Base-by-base conservation (phyloP, 306 rosid genomes). In the Quercus aquifolioides region DNA sequence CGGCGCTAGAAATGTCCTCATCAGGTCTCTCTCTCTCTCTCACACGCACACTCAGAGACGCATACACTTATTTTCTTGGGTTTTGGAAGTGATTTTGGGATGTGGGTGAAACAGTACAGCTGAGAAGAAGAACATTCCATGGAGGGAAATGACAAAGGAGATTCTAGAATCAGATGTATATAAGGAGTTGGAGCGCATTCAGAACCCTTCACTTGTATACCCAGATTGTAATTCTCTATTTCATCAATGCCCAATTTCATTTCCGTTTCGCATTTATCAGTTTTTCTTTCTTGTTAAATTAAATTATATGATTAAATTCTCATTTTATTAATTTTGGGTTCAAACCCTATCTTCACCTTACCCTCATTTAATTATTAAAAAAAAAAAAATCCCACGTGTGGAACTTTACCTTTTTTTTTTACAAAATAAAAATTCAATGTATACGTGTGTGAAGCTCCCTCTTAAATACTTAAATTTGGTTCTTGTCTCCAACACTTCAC, bases 111-210 rank as follows among this genome's bases (percentile, higher is more conserved):
- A 78, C 92, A 90, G 91, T 43, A 90, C 92, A 81, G 92, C 92
- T 77, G 91, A 88, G 89, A 90, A 88, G 83, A 90, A 85, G 62
- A 88, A 86, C 75, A 86, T 90, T 75, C 89, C 94, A 73, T 90
- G 94, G 92, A 83, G 89, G 78, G 79, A 88, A 78, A 85, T 88
- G 88, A 31, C 86, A 1, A 72, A 80, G 38, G 86, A 86, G 84
- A 67, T 90, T 81, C 74, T 90, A 76, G 94, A 85, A 59, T 88
- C 94, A 31, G 88, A 90, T 31, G 90, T 85, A 62, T 86, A 88
- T 8, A 77, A 49, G 85, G 94, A 90, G 80, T 19, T 90, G 74
- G 90, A 90, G 28, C 82, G 49, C 78, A 76, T 90, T 86, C 91
- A 81, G 70, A 78, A 88, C 54, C 74, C 38, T 5, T 88, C 91